Percentiles rank a stretch among this genome's conserved stretches.
Conservation (phyloP, 1,284 basidiomycete genomes). For the Calocybe gambosa region DNA sequence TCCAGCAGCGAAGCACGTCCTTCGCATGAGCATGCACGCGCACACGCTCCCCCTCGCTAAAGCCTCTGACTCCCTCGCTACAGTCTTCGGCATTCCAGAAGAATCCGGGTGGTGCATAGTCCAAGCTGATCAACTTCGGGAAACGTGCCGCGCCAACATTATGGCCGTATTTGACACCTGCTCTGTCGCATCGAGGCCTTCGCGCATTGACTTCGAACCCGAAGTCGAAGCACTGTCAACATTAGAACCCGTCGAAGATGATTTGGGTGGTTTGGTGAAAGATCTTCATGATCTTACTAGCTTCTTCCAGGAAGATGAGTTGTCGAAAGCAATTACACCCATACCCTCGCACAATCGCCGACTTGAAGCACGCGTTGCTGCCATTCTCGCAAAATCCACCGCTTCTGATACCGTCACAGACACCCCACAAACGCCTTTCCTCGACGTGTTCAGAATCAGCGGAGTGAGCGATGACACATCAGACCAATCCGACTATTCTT, state of each 20-base stretch:
- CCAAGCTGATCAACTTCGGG: slow-evolving; percentile 54
- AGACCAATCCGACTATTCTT: slow-evolving; percentile 46
- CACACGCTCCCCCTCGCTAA: slow-evolving; percentile 34
- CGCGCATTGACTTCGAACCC: slow-evolving; percentile 67
- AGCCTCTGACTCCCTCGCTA: slow-evolving; percentile 48
- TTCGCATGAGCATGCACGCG: slow-evolving; percentile 79
- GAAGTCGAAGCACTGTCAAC: slow-evolving; percentile 38
- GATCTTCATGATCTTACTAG: slow-evolving; percentile 82
- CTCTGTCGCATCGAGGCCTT: slow-evolving; percentile 65
- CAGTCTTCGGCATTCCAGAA: slow-evolving; percentile 77
- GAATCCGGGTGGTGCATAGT: slow-evolving; percentile 85
- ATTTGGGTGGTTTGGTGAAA: slow-evolving; percentile 81
- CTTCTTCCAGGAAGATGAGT: slow-evolving; percentile 69
- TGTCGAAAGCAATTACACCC: slow-evolving; percentile 18
- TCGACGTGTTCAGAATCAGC: slow-evolving; percentile 67
- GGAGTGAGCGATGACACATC: slow-evolving; percentile 31
- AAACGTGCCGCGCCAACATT: slow-evolving; percentile 69
- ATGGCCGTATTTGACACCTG: slow-evolving; percentile 83
- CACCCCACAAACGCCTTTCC: slow-evolving; percentile 67
- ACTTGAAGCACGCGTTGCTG: slow-evolving; percentile 70
- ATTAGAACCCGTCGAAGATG: slow-evolving; percentile 45
- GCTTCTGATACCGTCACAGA: slow-evolving; percentile 41
- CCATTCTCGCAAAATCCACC: slow-evolving; percentile 72
- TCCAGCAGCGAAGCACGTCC: slow-evolving; percentile 75
- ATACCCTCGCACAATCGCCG: slow-evolving; percentile 45